These are phyloP conservation scores for Xylaria sp. DNA, from an alignment of 495 filamentous ascomycete genomes.

Conservation along the genomic window DNA sequence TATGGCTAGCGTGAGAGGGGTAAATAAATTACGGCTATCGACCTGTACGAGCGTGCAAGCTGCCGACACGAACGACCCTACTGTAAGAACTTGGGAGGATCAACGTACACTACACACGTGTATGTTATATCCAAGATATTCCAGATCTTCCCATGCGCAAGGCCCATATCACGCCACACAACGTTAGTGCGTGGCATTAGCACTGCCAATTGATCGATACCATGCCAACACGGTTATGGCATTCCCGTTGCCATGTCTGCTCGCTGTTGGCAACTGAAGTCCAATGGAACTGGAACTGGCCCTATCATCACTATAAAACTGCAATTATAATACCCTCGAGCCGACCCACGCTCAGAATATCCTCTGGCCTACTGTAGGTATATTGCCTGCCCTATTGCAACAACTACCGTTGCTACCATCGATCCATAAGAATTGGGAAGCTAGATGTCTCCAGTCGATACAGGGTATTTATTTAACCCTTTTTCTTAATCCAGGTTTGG, in stretches of 20 bases:
- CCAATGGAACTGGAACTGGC: too few species aligned
- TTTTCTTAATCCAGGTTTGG: background rate
- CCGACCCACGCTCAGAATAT: too few species aligned
- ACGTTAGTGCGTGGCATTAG: conserved; percentile 6
- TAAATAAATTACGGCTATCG: conserved; percentile 10
- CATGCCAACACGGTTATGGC: background rate
- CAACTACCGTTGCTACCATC: background rate
- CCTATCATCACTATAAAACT: too few species aligned
- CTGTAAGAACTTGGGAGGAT: background rate
- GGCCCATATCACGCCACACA: conserved; percentile 13
- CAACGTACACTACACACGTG: background rate
- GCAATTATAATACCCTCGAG: too few species aligned
- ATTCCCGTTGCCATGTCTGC: background rate
- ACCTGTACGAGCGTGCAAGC: conserved; percentile 26
- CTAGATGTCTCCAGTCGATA: background rate
- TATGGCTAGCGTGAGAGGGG: conserved; percentile 1
- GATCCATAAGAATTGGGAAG: background rate
- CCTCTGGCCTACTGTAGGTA: too few species aligned
- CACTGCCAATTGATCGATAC: conserved; percentile 13
- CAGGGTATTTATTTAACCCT: background rate
- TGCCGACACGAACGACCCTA: conserved; percentile 7
- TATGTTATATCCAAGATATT: conserved; percentile 3
- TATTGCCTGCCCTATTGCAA: background rate
- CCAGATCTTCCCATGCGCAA: conserved; percentile 1
- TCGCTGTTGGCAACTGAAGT: background rate